These are phyloP conservation scores for Colletotrichum musae DNA, from an alignment of 2,329 filamentous ascomycete genomes.

Conservation along the genomic window DNA sequence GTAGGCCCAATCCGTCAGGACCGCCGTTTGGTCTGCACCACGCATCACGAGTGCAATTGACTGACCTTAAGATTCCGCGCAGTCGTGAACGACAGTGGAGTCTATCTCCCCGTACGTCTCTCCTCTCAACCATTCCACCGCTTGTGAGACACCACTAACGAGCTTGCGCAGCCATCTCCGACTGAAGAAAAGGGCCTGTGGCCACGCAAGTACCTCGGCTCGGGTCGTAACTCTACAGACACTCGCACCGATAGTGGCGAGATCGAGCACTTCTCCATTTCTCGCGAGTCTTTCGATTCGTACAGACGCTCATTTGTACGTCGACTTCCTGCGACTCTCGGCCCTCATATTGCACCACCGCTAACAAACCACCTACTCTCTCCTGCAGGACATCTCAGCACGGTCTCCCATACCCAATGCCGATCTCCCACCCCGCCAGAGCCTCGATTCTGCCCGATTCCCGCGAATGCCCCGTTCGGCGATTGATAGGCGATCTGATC, in stretches of 20 bases:
- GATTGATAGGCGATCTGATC: constrained; percentile 69
- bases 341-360: not conserved
- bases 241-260: constrained; percentile 76
- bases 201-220: constrained; percentile 67
- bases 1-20: constrained; percentile 62
- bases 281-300: constrained; percentile 95
- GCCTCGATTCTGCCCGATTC: constrained; percentile 82
- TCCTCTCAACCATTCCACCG: constrained; percentile 27
- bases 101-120: constrained; percentile 86
- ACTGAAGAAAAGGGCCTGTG: constrained; percentile 88
- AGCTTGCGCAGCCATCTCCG: constrained; percentile 79
- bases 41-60: constrained; percentile 45
- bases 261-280: constrained; percentile 95
- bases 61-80: constrained; percentile 45
- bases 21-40: constrained; percentile 23
- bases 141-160: constrained; percentile 46
- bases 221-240: constrained; percentile 68
- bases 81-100: constrained; percentile 97
- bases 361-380: not conserved
- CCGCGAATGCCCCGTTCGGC: constrained; percentile 74
- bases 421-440: constrained; percentile 78
- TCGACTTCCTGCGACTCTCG: constrained; percentile 42
- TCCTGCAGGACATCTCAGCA: constrained; percentile 85
- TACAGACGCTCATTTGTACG: constrained; percentile 95
- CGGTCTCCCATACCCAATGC: constrained; percentile 79